These are phyloP conservation scores for Fraxinus anomala DNA, from an alignment of 257 asterid species.

Conservation along the genomic window DNA sequence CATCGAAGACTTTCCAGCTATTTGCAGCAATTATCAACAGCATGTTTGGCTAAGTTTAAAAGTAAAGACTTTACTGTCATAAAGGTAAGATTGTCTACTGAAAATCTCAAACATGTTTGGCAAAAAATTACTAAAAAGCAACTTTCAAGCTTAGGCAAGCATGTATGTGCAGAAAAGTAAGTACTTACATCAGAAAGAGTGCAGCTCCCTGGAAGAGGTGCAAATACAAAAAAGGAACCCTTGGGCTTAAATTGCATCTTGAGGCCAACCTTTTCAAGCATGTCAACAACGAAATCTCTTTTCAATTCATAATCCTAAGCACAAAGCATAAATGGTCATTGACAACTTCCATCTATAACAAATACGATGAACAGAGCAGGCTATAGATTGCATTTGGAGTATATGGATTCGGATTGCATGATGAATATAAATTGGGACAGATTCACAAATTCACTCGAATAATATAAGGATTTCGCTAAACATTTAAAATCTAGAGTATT, in stretches of 20 bases:
- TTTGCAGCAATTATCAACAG: neutral
- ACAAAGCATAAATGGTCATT: conserved; percentile 10
- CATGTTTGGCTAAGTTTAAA: neutral
- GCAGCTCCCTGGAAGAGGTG: conserved; percentile 75
- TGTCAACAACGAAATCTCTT: conserved; percentile 57
- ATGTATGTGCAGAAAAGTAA: neutral
- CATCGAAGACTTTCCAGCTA: neutral
- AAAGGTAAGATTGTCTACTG: too few relatives aligned
- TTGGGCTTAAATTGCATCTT: conserved; percentile 52
- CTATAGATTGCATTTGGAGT: conserved; percentile 4
- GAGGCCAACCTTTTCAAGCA: conserved; percentile 75
- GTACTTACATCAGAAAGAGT: conserved; percentile 70
- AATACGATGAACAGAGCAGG: neutral
- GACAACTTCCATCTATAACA: neutral
- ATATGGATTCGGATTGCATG: neutral
- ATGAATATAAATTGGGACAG: neutral
- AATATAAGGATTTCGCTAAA: neutral
- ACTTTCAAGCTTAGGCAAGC: neutral
- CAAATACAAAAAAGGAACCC: conserved; percentile 77
- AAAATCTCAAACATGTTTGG: neutral
- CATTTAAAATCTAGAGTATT: neutral
- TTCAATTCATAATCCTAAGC: conserved; percentile 72
- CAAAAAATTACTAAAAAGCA: neutral
- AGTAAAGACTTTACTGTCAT: neutral
- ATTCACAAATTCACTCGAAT: neutral